Base-by-base conservation (phyloP, 306 rosid genomes). In the Trichosanthes cucumerina region DNA sequence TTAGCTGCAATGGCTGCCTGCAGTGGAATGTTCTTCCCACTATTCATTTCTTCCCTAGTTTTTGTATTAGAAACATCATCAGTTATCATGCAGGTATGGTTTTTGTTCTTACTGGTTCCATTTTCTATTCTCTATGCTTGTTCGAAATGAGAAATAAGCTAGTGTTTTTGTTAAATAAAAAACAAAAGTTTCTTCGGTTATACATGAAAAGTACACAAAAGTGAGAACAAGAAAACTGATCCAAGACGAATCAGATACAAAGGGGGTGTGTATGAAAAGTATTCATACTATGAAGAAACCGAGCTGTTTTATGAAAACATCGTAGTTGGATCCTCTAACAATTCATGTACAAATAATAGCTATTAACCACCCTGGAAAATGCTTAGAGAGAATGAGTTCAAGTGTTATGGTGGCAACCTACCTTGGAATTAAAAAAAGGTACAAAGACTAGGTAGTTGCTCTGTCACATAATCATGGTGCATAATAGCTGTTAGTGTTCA, bases 1-100 rank as follows among this genome's bases (percentile, higher is more conserved):
- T 91, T 95, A 82, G 96, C 97, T 77, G 94, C 98, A 80, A 95
- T 95, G 93, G 98, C 98, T 81, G 88, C 92, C 59, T 95, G 92
- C 83, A 88, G 96, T 1, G 98, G 98, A 83, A 95, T 95, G 98
- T 95, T 92, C 88, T 83, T 95, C 79, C 98, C 98, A 1, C 82
- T 95, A 18, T 81, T 95, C 76, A 85, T 95, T 79, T 85, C 97
- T 54, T 89, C 93, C 13, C 97, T 94, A 65, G 53, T 92, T 76
- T 92, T 95, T 77, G 39, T 92, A n/a, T 31, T 86, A 44, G 97
- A 95, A 85, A 90, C 90, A 28, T 86, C 89, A 52, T 84, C 97
- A 1, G 83, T 89, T 85, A 81, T 95, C 79, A 33, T 92, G 81
- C 97, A 91, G 98, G 97, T 92, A 81, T 79, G 31, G 57, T 57